Base-by-base conservation (phyloP, 495 filamentous ascomycete species). In the Penicillium goetzii region DNA sequence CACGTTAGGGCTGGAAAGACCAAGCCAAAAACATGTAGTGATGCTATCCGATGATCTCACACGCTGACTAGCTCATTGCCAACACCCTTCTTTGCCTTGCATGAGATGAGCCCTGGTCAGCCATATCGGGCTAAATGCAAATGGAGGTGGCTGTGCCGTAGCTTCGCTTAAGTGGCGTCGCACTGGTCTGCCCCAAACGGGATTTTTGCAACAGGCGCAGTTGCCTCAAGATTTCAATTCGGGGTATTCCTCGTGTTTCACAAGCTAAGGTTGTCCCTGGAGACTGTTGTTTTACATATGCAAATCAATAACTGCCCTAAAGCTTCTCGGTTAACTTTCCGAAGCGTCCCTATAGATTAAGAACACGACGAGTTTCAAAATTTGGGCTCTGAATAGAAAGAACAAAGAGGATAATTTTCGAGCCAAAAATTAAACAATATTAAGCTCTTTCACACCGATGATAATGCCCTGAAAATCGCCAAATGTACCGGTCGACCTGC, bases 131-230 rank as follows among this genome's bases (percentile, higher is more conserved):
- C 38, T 33, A 17, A 34, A 36, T 61, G 53, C 55, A 65, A 43
- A 51, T 67, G 69, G 63, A 69, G 63, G 69, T 72, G 69, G 69
- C 69, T 72, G 69, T 72, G 69, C 64, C 23, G 28, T 45, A 17
- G 61, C 52, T 58, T 68, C 58, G 60, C 28, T 56, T 64, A 59
- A 57, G 58, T 65, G 66, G 66, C 69, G 62, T 63, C 38, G 54
- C 58, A 64, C 58, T 43, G 56, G 45, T 30, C 36, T 25, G 15
- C 43, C 19, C 57, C 21, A 34, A n/a, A 8, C 25, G 38, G 52
- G 30, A 34, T 57, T 59, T 67, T 64, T 67, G 60, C 32, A n/a
- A 60, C 54, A 68, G 45, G 49, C 67, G 64, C 56, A 43, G 45
- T 64, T 57, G 61, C 64, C 68, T 62, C 10, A 57, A 45, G 26